Conservation (phyloP, 371 early-diverging fungal species). For the Zopfochytrium polystomum region DNA sequence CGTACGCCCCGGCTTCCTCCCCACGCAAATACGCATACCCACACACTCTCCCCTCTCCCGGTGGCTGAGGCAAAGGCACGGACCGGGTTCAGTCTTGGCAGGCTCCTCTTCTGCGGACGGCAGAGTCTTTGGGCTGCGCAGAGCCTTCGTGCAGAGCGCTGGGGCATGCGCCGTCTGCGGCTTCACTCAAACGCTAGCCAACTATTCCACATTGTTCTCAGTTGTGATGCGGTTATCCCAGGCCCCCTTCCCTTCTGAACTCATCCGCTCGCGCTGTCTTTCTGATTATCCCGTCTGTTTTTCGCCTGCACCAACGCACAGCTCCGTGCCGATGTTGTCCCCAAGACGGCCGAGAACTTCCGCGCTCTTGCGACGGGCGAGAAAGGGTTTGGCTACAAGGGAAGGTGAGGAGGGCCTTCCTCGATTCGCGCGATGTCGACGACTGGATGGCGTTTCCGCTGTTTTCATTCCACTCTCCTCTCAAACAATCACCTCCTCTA, state of each 20-base stretch:
- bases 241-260: too few relatives aligned
- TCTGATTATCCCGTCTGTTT: not conserved
- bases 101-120: not conserved
- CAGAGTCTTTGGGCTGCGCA: not conserved
- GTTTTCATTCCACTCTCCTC: slow-evolving; percentile 42
- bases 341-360: slow-evolving; percentile 56
- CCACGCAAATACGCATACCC: too few relatives aligned
- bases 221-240: too few relatives aligned
- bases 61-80: not conserved
- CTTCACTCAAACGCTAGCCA: not conserved
- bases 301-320: slow-evolving; percentile 8
- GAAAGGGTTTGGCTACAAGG: slow-evolving; percentile 57
- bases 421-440: too few relatives aligned
- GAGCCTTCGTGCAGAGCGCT: not conserved
- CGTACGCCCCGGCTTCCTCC: too few relatives aligned
- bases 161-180: not conserved
- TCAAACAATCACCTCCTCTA: slow-evolving; percentile 55
- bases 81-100: too few relatives aligned
- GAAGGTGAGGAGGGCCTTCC: slow-evolving; percentile 54
- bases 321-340: slow-evolving; percentile 53
- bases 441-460: too few relatives aligned
- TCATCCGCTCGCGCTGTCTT: too few relatives aligned
- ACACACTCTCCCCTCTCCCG: not conserved
- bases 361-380: slow-evolving; percentile 57
- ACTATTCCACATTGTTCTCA: not conserved